These are phyloP conservation scores for Eucalyptus guilfoylei DNA, from an alignment of 345 rosid species.

Conservation along the genomic window DNA sequence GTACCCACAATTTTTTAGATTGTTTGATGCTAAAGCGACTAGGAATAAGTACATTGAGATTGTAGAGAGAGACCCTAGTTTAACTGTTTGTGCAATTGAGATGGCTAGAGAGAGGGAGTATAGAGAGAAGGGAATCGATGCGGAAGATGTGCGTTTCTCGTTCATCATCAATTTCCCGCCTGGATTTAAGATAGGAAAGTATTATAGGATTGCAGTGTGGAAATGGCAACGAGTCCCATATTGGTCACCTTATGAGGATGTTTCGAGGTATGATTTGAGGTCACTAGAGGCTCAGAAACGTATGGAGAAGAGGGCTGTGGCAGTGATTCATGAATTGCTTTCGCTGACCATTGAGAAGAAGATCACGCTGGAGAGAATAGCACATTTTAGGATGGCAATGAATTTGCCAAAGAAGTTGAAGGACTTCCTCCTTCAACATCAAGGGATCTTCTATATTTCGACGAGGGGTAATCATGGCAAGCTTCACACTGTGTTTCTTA, in stretches of 20 bases:
- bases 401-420: slow-evolving; percentile 77
- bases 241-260: slow-evolving; percentile 92
- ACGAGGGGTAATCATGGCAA: slow-evolving; percentile 94
- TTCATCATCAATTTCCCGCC: slow-evolving; percentile 84
- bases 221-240: slow-evolving; percentile 94
- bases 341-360: slow-evolving; percentile 84
- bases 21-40: slow-evolving; percentile 60
- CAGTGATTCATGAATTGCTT: slow-evolving; percentile 75
- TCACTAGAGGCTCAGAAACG: slow-evolving; percentile 88
- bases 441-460: slow-evolving; percentile 86
- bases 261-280: slow-evolving; percentile 76
- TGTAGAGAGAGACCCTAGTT: slow-evolving; percentile 44
- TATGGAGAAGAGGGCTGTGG: slow-evolving; percentile 93
- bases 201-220: slow-evolving; percentile 86
- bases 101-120: slow-evolving; percentile 80
- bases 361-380: slow-evolving; percentile 82
- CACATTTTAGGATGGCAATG: slow-evolving; percentile 79
- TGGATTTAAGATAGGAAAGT: slow-evolving; percentile 88
- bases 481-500: slow-evolving; percentile 83
- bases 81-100: slow-evolving; percentile 61
- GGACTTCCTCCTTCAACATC: slow-evolving; percentile 82
- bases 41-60: slow-evolving; percentile 78
- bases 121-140: slow-evolving; percentile 66
- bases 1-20: slow-evolving; percentile 50
- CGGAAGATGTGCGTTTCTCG: slow-evolving; percentile 80